phyloP scores from a whole-genome alignment of 805 yeast species.

The Wickerhamomyces chambardii region DNA sequence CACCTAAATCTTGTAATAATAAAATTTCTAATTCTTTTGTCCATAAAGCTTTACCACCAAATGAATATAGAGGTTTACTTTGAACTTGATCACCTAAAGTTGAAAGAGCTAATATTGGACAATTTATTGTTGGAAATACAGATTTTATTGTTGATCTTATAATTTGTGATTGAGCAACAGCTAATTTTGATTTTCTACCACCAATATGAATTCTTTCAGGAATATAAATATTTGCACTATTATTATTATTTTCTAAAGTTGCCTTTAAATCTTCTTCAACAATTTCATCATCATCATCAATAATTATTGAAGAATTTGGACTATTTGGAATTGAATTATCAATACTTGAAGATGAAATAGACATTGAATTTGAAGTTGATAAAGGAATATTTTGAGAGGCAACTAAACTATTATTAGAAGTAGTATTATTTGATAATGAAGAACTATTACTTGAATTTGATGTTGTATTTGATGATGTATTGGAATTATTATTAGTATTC shows the following conservation, averaged over 20 bases:
- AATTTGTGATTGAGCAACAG: slow-evolving; percentile 76
- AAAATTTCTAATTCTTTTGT: slow-evolving; percentile 88
- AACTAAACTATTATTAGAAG: too few species aligned
- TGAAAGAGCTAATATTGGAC: slow-evolving; percentile 69
- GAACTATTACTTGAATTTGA: too few species aligned
- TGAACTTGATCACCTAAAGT: slow-evolving; percentile 91
- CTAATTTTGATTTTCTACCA: slow-evolving; percentile 82
- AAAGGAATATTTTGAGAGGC: too few species aligned
- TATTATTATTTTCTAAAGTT: too few species aligned
- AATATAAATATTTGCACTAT: slow-evolving; percentile 9
- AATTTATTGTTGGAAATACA: slow-evolving; percentile 54
- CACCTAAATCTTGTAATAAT: slow-evolving; percentile 52
- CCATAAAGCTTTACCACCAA: slow-evolving; percentile 96
- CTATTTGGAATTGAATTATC: neutral
- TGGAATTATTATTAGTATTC: too few species aligned
- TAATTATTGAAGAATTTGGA: slow-evolving; percentile 6
- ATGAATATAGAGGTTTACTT: slow-evolving; percentile 79
- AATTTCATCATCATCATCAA: neutral
- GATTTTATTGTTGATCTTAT: slow-evolving; percentile 53
- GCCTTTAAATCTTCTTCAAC: too few species aligned
- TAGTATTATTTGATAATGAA: too few species aligned
- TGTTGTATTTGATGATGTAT: too few species aligned
- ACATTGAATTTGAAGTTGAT: neutral
- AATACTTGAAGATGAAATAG: too few species aligned
- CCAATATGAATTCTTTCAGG: slow-evolving; percentile 46